A percentile compares a stretch with the other conserved stretches of the same genome.
Evolutionary conservation across 2,329 filamentous ascomycete genomes (phyloP).

Genomic region (Xylaria sp.): DNA sequence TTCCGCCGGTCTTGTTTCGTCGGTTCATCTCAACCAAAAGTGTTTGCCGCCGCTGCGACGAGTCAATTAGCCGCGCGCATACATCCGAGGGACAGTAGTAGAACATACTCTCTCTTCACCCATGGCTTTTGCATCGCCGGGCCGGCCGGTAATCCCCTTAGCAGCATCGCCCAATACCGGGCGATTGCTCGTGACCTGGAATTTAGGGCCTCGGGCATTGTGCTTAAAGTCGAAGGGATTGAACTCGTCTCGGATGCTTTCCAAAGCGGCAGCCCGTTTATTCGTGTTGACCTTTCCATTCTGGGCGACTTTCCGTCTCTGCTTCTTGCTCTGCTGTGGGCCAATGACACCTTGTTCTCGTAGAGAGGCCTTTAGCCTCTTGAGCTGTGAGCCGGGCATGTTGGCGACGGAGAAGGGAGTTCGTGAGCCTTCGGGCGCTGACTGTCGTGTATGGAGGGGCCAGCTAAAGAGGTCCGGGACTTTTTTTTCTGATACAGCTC

Average conservation of each 20-base stretch:
- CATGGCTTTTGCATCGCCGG: slow-evolving; percentile 83
- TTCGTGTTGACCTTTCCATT: slow-evolving; percentile 72
- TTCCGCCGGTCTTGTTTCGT: slow-evolving; percentile 89
- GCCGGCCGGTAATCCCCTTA: slow-evolving; percentile 74
- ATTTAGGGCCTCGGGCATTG: slow-evolving; percentile 80
- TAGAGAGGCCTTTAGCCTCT: slow-evolving; percentile 91
- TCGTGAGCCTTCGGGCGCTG: neutral
- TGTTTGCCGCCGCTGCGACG: slow-evolving; percentile 75
- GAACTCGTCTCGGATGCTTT: slow-evolving; percentile 92
- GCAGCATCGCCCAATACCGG: slow-evolving; percentile 61
- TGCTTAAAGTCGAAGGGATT: slow-evolving; percentile 97
- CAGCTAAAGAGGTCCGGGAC: slow-evolving; percentile 11
- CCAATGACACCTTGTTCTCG: slow-evolving; percentile 89
- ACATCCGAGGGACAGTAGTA: neutral
- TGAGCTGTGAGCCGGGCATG: slow-evolving; percentile 97
- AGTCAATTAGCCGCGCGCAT: slow-evolving; percentile 30
- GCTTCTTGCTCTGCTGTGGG: slow-evolving; percentile 94
- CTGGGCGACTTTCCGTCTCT: slow-evolving; percentile 79
- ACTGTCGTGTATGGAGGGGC: slow-evolving; percentile 27
- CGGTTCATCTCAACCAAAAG: slow-evolving; percentile 89
- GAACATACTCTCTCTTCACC: slow-evolving; percentile 81
- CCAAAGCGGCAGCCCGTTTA: slow-evolving; percentile 80
- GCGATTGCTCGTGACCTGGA: slow-evolving; percentile 79
- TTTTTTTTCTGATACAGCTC: slow-evolving; percentile 34
- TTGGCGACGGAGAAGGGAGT: slow-evolving; percentile 37